Base-by-base conservation (phyloP, 2,329 filamentous ascomycete genomes). In the Phoma sp. region DNA sequence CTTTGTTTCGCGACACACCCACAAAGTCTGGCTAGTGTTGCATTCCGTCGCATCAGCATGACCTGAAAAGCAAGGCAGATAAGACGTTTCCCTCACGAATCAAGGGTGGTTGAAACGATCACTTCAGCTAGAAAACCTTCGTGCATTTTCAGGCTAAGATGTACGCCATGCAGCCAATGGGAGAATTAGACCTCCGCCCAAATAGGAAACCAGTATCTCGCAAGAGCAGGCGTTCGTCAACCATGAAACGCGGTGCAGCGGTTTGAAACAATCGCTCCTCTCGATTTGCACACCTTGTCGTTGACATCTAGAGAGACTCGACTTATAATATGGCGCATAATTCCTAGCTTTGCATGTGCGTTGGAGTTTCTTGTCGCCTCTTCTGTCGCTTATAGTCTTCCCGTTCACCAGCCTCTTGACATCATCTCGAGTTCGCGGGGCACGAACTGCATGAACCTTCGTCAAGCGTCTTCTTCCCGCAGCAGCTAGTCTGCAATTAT, bases 261-360 rank as follows among this genome's bases (percentile, higher is more conserved):
- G 57, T 62, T 31, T 37, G 62, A 67, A 67, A 66, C 63, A 59
- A 51, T 45, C 57, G 55, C 39, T 48, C 51, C 57, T 52, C 50
- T 47, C 43, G 40, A 25, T 36, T 43, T 43, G 52, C 50, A 50
- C 58, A 56, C 38, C 33, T 39, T 40, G 35, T 36, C 35, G 32
- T 43, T 49, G 35, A 50, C 47, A 48, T 47, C 43, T 40, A 39
- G 41, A 43, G 31, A 21, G 29, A 12, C 12, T 39, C 36, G 21
- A 36, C 47, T 33, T 65, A 68, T 64, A 67, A 59, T 24, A 60
- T 46, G 51, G 47, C 35, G 32, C 37, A 32, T 24, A 59, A 52
- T 51, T 44, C 51, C 43, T 53, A 45, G 45, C 32, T 24, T 54
- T 48, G 55, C 29, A 35, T 44, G 27, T 19, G 48, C 43, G 53